Percentiles rank a stretch among this genome's conserved stretches.
Evolutionary conservation across 1,139 yeast species (phyloP).

Genomic region (Hemisphaericaspora xylanilytica): DNA sequence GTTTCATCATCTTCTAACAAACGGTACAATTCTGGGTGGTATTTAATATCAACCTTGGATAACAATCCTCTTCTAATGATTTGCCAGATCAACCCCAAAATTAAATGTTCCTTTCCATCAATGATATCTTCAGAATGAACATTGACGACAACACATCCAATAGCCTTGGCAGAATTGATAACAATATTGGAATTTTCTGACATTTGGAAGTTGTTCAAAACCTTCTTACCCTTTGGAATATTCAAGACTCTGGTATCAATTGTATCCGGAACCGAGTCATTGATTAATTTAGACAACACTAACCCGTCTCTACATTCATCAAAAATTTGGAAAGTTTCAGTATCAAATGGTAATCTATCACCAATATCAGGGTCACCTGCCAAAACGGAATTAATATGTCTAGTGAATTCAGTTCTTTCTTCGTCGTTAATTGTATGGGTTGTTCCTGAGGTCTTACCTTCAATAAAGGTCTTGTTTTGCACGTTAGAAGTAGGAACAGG

Average conservation of each 20-base stretch:
- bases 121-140: slow-evolving; percentile 97
- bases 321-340: slow-evolving; percentile 91
- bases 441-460: slow-evolving; percentile 81
- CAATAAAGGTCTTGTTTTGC: slow-evolving; percentile 74
- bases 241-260: slow-evolving; percentile 97
- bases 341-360: slow-evolving; percentile 82
- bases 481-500: slow-evolving; percentile 50
- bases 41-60: slow-evolving; percentile 90
- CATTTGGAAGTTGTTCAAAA: slow-evolving; percentile 92
- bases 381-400: slow-evolving; percentile 89
- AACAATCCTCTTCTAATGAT: slow-evolving; percentile 93
- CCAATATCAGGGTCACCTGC: slow-evolving; percentile 92
- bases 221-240: slow-evolving; percentile 69
- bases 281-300: slow-evolving; percentile 87
- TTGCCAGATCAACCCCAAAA: slow-evolving; percentile 97
- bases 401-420: slow-evolving; percentile 92
- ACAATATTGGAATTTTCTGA: slow-evolving; percentile 96
- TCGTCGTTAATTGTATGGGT: slow-evolving; percentile 97
- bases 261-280: slow-evolving; percentile 97
- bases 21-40: slow-evolving; percentile 95
- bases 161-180: slow-evolving; percentile 96
- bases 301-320: slow-evolving; percentile 97
- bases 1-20: slow-evolving; percentile 95
- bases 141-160: slow-evolving; percentile 96
- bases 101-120: slow-evolving; percentile 95